phyloP scores from a whole-genome alignment of 2,329 filamentous ascomycete genomes.

The Venturia aucupariae region DNA sequence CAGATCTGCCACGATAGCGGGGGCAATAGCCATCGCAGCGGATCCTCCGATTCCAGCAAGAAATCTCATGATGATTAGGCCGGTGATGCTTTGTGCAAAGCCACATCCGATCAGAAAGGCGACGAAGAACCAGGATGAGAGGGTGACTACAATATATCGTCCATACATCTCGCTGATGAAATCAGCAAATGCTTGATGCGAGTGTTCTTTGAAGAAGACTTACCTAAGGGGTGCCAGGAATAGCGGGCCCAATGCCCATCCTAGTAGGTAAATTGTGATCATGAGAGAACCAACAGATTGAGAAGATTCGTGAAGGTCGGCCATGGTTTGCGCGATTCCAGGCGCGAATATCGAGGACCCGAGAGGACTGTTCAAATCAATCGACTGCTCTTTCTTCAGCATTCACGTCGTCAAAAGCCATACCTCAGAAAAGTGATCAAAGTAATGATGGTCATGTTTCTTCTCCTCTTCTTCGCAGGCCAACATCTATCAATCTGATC shows the following conservation, averaged over 20 bases:
- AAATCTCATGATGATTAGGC: slow-evolving; percentile 15
- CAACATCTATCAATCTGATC: slow-evolving; percentile 4
- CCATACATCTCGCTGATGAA: slow-evolving; percentile 15
- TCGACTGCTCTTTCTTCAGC: no score
- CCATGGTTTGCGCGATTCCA: slow-evolving; percentile 24
- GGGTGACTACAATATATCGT: slow-evolving; percentile 7
- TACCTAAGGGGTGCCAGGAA: slow-evolving; percentile 8
- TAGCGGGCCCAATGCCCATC: slow-evolving; percentile 21
- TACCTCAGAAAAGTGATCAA: slow-evolving; percentile 13
- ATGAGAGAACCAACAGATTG: slow-evolving; percentile 24
- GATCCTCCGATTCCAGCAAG: slow-evolving; percentile 14
- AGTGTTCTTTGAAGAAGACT: background rate
- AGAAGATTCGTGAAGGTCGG: slow-evolving; percentile 26
- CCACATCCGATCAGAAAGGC: slow-evolving; percentile 13
- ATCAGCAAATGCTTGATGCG: background rate
- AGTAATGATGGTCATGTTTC: slow-evolving; percentile 13
- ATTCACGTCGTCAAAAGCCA: slow-evolving; percentile 14
- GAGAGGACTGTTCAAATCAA: slow-evolving; percentile 19
- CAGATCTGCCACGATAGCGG: slow-evolving; percentile 16
- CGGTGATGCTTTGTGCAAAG: slow-evolving; percentile 13
- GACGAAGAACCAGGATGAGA: slow-evolving; percentile 13
- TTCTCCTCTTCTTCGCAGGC: slow-evolving; percentile 8
- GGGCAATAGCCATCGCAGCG: slow-evolving; percentile 14
- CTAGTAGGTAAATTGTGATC: slow-evolving; percentile 29
- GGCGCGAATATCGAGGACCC: slow-evolving; percentile 30